Percentiles rank a stretch among this genome's conserved stretches.
These are phyloP conservation scores for Backusella tarrabulga DNA, from an alignment of 192 early-diverging fungal species.

Conservation along the genomic window DNA sequence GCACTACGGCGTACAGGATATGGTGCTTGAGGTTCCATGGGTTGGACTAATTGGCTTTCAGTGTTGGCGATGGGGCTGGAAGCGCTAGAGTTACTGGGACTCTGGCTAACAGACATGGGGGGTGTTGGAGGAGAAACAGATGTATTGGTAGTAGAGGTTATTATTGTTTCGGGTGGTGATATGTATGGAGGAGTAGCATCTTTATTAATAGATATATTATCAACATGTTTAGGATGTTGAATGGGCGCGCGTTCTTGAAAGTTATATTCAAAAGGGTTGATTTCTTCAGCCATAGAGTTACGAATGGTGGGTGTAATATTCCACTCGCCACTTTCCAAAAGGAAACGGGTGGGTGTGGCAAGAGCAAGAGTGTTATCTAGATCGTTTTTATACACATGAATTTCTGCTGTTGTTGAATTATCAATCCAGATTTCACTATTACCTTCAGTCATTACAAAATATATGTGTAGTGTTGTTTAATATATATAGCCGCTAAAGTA, in stretches of 20 bases:
- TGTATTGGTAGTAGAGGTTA: no score
- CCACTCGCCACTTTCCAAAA: constrained; percentile 33
- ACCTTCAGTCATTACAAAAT: constrained; percentile 7
- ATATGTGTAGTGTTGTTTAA: neutral
- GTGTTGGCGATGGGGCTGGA: neutral
- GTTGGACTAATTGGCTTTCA: neutral
- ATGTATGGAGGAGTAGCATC: neutral
- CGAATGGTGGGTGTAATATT: constrained; percentile 18
- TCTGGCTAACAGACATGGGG: constrained; percentile 7
- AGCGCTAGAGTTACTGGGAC: neutral
- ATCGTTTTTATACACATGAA: neutral
- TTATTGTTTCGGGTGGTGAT: neutral
- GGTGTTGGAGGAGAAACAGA: neutral
- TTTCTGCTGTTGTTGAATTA: neutral
- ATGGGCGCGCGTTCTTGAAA: neutral
- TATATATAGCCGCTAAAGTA: no score
- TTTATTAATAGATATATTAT: neutral
- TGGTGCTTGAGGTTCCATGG: neutral
- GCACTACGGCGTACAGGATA: neutral
- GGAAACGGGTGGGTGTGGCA: constrained; percentile 31
- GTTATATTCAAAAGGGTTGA: constrained; percentile 31
- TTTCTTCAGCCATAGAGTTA: constrained; percentile 15
- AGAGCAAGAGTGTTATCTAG: neutral
- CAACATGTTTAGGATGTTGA: neutral
- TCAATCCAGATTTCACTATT: neutral